Conservation (phyloP, 1,284 basidiomycete genomes). For the Fomitopsis pinicola region DNA sequence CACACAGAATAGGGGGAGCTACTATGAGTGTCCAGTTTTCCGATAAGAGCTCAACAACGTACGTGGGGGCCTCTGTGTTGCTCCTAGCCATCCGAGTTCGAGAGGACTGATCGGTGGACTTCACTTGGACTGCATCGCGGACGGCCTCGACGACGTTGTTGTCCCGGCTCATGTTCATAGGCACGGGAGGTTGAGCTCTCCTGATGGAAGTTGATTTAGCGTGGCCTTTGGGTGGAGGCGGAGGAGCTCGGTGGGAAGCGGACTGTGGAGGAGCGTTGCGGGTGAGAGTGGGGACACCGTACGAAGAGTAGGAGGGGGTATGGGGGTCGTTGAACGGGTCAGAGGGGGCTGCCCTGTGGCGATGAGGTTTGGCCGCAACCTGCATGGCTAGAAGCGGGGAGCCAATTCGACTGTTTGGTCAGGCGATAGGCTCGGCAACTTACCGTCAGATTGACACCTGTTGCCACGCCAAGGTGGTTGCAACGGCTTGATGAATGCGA, state of each 20-base stretch:
- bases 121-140: conserved; percentile 55
- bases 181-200: conserved; percentile 15
- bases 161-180: conserved; percentile 19
- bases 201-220: conserved; percentile 25
- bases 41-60: conserved; percentile 18
- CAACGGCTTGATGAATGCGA: not conserved
- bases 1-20: conserved; percentile 20
- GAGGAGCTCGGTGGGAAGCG: conserved; percentile 32
- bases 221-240: conserved; percentile 35
- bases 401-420: conserved; percentile 1
- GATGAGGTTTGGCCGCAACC: conserved; percentile 29
- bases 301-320: conserved; percentile 32
- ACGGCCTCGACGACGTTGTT: conserved; percentile 55
- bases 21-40: conserved; percentile 3
- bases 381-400: conserved; percentile 22
- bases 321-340: conserved; percentile 58
- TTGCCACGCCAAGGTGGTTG: not conserved
- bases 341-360: conserved; percentile 44
- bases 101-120: conserved; percentile 31
- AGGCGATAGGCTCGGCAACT: conserved; percentile 10
- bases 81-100: conserved; percentile 42
- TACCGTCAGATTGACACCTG: conserved; percentile 4
- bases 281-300: conserved; percentile 28
- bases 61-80: conserved; percentile 39
- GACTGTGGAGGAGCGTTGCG: conserved; percentile 23